Evolutionary conservation across 148 eudicot genomes (phyloP), one percentile per base, ranked within the genome.

Genomic region (Rhododendron simsii): DNA sequence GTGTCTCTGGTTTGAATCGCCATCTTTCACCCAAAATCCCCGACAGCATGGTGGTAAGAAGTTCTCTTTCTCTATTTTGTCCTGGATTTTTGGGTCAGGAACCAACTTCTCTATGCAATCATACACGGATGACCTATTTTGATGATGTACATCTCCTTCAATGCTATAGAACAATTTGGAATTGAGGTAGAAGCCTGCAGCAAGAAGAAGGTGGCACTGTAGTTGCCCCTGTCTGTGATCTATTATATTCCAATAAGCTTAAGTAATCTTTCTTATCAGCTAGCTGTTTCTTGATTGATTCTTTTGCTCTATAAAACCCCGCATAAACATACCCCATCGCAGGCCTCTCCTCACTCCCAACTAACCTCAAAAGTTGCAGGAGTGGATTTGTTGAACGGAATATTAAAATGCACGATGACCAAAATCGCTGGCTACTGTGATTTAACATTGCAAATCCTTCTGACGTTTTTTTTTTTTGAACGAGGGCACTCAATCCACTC

Each of bases 241-340:
- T 44, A 96, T 95, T 45, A 95, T 89, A 87, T 91, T 90, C 99
- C 99, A 96, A 90, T 95, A 96, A 82, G 87, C 89, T 85, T 41
- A 89, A 71, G 87, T 94, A 96, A 48, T 93, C 95, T 77, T 91
- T 93, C 77, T 86, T 94, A 85, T 91, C 87, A 41, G 7, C 44
- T 41, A 41, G 44, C 44, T 5, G 44, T 85, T 89, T 95, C 92
- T 95, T 95, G 69, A 96, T 93, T 33, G 90, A 80, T 88, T 94
- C 98, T 91, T 95, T 95, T 14, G 93, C 98, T 83, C 98, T 91
- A 88, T 92, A 96, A 69, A 95, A 82, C 82, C 93, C 98, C 41
- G 99, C 98, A 92, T 90, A 94, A 80, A 95, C 87, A 86, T 88
- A 96, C 35, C 95, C 99, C 99, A 95, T 95, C 44, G 96, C 96